Conservation (phyloP, 345 rosid genomes). For the Physaria fendleri region DNA sequence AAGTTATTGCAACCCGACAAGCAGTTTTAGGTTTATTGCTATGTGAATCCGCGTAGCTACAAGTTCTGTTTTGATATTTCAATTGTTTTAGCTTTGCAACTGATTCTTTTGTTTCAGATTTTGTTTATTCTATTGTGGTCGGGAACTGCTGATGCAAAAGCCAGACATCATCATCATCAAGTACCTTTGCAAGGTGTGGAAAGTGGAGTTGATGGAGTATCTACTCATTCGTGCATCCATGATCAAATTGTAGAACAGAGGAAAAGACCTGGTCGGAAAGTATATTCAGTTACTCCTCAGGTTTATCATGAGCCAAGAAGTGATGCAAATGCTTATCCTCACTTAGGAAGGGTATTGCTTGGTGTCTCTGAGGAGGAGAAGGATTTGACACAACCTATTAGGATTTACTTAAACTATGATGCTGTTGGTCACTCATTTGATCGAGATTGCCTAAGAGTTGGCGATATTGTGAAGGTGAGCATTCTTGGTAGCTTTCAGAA, state of each 20-base stretch:
- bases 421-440: slow-evolving; percentile 95
- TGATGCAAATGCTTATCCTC: slow-evolving; percentile 35
- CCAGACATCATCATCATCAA: slow-evolving; percentile 14
- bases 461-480: slow-evolving; percentile 85
- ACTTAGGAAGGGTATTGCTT: slow-evolving; percentile 73
- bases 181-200: slow-evolving; percentile 35
- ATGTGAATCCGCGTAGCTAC: background rate
- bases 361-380: slow-evolving; percentile 40
- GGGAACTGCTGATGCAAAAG: slow-evolving; percentile 38
- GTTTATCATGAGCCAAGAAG: slow-evolving; percentile 51
- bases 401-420: slow-evolving; percentile 93
- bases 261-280: slow-evolving; percentile 74
- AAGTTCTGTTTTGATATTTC: background rate
- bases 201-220: slow-evolving; percentile 38
- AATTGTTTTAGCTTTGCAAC: background rate
- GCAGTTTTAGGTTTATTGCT: background rate
- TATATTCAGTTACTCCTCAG: slow-evolving; percentile 83
- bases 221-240: slow-evolving; percentile 89
- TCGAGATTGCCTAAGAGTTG: slow-evolving; percentile 80
- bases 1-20: no score
- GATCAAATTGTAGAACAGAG: slow-evolving; percentile 89
- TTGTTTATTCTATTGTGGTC: slow-evolving; percentile 46
- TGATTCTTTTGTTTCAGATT: slow-evolving; percentile 42
- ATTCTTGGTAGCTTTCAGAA: slow-evolving; percentile 4
- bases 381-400: slow-evolving; percentile 74